Conservation (phyloP, 345 rosid genomes). For the Pseudoturritis turrita region DNA sequence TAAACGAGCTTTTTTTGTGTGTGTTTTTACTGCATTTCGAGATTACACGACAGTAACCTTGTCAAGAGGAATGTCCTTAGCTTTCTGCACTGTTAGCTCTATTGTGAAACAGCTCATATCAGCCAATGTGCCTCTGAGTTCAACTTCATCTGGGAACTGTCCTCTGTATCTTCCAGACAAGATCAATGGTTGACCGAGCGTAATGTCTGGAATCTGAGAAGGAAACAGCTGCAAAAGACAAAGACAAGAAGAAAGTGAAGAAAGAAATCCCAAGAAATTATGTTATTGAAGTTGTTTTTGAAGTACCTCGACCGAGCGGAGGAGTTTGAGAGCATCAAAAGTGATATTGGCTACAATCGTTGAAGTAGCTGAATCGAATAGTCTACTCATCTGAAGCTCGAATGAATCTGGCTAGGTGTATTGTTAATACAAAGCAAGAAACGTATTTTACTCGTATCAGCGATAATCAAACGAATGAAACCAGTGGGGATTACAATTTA, state of each 20-base stretch:
- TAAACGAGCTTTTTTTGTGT: no score
- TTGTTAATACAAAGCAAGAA: conserved; percentile 2
- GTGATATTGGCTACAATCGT: conserved; percentile 48
- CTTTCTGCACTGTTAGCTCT: conserved; percentile 58
- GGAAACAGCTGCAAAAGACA: conserved; percentile 52
- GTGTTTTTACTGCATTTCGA: no score
- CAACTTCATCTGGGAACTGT: conserved; percentile 50
- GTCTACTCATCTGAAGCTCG: conserved; percentile 49
- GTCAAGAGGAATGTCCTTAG: conserved; percentile 59
- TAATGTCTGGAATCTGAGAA: conserved; percentile 59
- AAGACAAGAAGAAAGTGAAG: conserved; percentile 5
- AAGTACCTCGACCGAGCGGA: conserved; percentile 71
- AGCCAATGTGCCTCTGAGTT: conserved; percentile 56
- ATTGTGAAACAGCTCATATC: conserved; percentile 45
- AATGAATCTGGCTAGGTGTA: conserved; percentile 54
- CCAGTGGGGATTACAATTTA: not conserved
- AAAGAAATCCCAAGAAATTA: not conserved
- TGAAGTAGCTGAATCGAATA: conserved; percentile 54
- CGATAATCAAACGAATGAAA: not conserved
- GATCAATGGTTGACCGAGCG: conserved; percentile 53
- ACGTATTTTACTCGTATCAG: not conserved
- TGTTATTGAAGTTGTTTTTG: not conserved
- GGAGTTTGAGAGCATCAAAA: conserved; percentile 43
- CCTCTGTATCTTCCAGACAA: conserved; percentile 73
- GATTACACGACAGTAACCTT: conserved; percentile 26